phyloP scores from a whole-genome alignment of 2,329 filamentous ascomycete species.

The Aspergillus pseudonomiae region DNA sequence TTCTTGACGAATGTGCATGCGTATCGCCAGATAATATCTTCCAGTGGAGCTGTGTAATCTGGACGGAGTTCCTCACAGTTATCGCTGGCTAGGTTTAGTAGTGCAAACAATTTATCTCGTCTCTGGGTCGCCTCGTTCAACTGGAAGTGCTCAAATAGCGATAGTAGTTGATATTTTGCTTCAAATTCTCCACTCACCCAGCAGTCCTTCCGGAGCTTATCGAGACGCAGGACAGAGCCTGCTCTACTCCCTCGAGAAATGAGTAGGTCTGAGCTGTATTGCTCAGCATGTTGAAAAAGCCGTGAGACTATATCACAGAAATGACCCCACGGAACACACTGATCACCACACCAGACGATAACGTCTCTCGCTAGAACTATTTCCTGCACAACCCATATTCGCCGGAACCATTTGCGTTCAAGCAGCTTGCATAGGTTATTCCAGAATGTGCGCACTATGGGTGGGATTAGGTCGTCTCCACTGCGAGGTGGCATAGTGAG shows the following conservation, averaged over 20 bases:
- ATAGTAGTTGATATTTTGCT: not conserved
- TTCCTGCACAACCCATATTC: not conserved
- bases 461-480: not conserved
- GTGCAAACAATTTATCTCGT: not conserved
- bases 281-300: not conserved
- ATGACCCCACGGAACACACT: not conserved
- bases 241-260: no score
- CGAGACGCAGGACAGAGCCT: not conserved
- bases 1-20: not conserved
- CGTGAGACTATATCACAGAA: not conserved
- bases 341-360: not conserved
- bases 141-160: not conserved
- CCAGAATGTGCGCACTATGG: not conserved
- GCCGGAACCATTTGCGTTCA: not conserved
- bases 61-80: not conserved
- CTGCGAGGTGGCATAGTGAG: not conserved
- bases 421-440: not conserved
- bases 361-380: not conserved
- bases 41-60: not conserved
- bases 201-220: not conserved
- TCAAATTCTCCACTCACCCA: not conserved
- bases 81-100: not conserved
- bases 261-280: not conserved
- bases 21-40: not conserved
- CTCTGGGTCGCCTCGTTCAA: not conserved